phyloP scores from a whole-genome alignment of 1,284 basidiomycete genomes.

The Cystobasidium sp. region DNA sequence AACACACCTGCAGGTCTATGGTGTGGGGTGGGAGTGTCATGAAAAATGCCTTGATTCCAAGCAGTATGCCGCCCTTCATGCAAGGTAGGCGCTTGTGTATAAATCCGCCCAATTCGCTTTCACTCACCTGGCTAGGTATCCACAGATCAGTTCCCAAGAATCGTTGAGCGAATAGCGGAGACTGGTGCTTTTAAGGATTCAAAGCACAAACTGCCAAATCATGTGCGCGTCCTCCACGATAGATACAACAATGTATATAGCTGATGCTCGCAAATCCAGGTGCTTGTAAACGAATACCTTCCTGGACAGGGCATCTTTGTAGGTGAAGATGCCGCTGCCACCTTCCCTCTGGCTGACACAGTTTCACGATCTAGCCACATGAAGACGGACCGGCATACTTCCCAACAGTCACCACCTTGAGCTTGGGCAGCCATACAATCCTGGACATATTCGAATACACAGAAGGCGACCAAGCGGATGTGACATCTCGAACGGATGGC shows the following conservation, averaged over 20 bases:
- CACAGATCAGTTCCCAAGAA: slow-evolving; percentile 63
- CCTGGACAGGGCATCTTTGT: slow-evolving; percentile 92
- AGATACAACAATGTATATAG: slow-evolving; percentile 3
- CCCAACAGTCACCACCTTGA: slow-evolving; percentile 86
- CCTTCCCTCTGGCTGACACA: too few relatives aligned
- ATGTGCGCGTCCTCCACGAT: slow-evolving; percentile 67
- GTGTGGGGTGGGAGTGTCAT: slow-evolving; percentile 54
- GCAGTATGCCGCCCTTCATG: slow-evolving; percentile 69
- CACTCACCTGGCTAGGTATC: background rate
- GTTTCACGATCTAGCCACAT: too few relatives aligned
- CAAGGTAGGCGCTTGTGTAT: slow-evolving; percentile 62
- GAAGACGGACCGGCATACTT: slow-evolving; percentile 89
- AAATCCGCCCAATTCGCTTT: background rate
- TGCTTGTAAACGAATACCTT: slow-evolving; percentile 62
- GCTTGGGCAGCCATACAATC: slow-evolving; percentile 78
- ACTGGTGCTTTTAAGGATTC: slow-evolving; percentile 68
- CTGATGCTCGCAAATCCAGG: slow-evolving; percentile 17
- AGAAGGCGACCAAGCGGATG: background rate
- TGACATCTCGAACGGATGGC: background rate
- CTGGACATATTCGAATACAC: slow-evolving; percentile 72
- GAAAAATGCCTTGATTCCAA: slow-evolving; percentile 65
- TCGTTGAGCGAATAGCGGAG: slow-evolving; percentile 67
- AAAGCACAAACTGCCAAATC: slow-evolving; percentile 73
- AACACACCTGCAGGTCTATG: slow-evolving; percentile 48
- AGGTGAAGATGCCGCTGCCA: too few relatives aligned